Evolutionary conservation across 176 grass and related monocot genomes (phyloP), one percentile per base, ranked within the genome.

Genomic region (Tuctoria greenei): DNA sequence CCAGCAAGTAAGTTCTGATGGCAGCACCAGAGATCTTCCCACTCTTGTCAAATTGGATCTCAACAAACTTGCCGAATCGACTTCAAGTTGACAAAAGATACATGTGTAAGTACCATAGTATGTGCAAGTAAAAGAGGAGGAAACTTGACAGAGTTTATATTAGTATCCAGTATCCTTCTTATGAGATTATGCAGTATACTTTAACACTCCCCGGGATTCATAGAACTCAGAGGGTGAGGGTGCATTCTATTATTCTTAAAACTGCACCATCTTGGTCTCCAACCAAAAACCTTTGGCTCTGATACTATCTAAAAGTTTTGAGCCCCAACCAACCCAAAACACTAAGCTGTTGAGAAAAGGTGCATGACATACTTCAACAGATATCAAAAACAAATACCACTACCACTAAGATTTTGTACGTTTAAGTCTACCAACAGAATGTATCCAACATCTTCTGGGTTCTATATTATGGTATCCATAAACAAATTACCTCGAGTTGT

Each of bases 21-120:
- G 95, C 95, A 87, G 95, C 95, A 74, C 95, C 95, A 67, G 86
- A 99, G 82, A 99, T 99, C 74, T 82, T 92, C 74, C 95, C 87
- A 37, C 77, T 95, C 42, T 92, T 93, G 58, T 95, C 91, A 54
- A 99, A 99, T 76, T 99, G 95, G 52, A 99, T 92, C 71, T 99
- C 95, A 39, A 99, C 95, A 82, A 99, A 99, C 70, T 99, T 99
- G 61, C 95, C 95, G 85, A 99, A 99, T 69, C 92, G 95, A 88
- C 95, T 99, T 79, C 40, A 83, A 60, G 44, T 78, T 18, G 21
- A 66, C 31, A 70, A 46, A 81, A 72, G 40, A 5, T 70, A 78
- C 27, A 44, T 6, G 64, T 59, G 67, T 75, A 78, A 81, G 56
- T 84, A 73, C 42, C 60, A 46, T 72, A 50, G 16, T 75, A 52